These are phyloP conservation scores for Spirogloea muscicola DNA, from an alignment of 139 green algal species.

Conservation along the genomic window DNA sequence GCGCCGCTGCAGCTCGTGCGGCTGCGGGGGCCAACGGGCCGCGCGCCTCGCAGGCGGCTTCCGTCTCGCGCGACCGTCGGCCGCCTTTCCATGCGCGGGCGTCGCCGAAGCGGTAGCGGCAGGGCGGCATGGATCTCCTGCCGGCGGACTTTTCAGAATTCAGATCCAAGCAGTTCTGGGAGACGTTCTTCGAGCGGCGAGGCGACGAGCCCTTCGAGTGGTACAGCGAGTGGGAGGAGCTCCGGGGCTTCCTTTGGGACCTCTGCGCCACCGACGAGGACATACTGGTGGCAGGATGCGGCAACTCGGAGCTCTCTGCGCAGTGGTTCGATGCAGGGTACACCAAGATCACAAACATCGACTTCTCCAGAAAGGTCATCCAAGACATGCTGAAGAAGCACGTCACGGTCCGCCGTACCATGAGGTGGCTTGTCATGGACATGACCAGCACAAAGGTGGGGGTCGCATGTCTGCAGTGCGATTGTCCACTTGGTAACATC, in stretches of 20 bases:
- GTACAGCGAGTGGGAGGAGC: slow-evolving; percentile 55
- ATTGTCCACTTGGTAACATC: no score
- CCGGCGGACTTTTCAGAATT: slow-evolving; percentile 23
- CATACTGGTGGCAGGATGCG: slow-evolving; percentile 51
- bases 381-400: slow-evolving; percentile 59
- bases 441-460: slow-evolving; percentile 56
- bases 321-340: slow-evolving; percentile 59
- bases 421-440: slow-evolving; percentile 64
- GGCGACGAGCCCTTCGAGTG: slow-evolving; percentile 58
- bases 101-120: no score
- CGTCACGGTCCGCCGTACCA: slow-evolving; percentile 50
- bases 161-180: slow-evolving; percentile 34
- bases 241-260: not conserved
- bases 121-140: slow-evolving; percentile 28
- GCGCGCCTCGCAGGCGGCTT: no score
- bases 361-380: slow-evolving; percentile 56
- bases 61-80: no score
- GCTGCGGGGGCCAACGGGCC: no score
- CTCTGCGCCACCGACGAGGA: not conserved
- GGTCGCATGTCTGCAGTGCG: no score
- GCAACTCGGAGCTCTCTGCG: slow-evolving; percentile 61
- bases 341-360: slow-evolving; percentile 57
- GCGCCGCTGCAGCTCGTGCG: no score
- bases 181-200: slow-evolving; percentile 36
- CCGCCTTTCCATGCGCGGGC: no score